phyloP scores from a whole-genome alignment of 2,329 filamentous ascomycete genomes.

The Fusarium decemcellulare region DNA sequence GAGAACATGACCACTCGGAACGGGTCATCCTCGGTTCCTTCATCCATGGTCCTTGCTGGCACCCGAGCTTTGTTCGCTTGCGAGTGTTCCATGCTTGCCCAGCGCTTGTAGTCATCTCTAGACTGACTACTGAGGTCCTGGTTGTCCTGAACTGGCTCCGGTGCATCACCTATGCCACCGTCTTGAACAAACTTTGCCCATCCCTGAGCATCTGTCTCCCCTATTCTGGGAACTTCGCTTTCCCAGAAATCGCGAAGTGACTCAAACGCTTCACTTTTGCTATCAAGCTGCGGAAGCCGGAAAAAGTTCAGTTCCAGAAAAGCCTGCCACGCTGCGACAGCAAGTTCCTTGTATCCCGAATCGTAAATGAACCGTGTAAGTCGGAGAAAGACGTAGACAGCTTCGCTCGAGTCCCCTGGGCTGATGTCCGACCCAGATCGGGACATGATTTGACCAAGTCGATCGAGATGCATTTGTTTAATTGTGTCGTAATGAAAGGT shows the following conservation, averaged over 20 bases:
- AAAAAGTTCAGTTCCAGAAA: constrained; percentile 80
- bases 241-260: constrained; percentile 87
- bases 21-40: constrained; percentile 83
- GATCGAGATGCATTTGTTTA: constrained; percentile 70
- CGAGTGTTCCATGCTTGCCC: constrained; percentile 69
- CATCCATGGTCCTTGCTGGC: constrained; percentile 82
- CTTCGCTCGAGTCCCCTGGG: constrained; percentile 45
- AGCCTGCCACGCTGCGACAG: constrained; percentile 87
- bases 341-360: constrained; percentile 83
- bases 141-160: constrained; percentile 50
- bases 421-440: constrained; percentile 6
- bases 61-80: constrained; percentile 63
- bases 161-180: constrained; percentile 55
- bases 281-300: constrained; percentile 59
- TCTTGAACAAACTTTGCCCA: constrained; percentile 72
- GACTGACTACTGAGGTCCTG: constrained; percentile 42
- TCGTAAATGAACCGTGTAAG: constrained; percentile 82
- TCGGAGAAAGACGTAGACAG: constrained; percentile 80
- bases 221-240: constrained; percentile 82
- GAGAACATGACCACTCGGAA: constrained; percentile 85
- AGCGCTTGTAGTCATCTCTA: constrained; percentile 64
- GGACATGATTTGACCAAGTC: constrained; percentile 51
- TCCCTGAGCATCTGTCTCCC: constrained; percentile 78
- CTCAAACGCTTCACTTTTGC: constrained; percentile 47
- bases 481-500: constrained; percentile 78